Conservation (phyloP, 2,329 filamentous ascomycete genomes). For the Hypomyces perniciosus region DNA sequence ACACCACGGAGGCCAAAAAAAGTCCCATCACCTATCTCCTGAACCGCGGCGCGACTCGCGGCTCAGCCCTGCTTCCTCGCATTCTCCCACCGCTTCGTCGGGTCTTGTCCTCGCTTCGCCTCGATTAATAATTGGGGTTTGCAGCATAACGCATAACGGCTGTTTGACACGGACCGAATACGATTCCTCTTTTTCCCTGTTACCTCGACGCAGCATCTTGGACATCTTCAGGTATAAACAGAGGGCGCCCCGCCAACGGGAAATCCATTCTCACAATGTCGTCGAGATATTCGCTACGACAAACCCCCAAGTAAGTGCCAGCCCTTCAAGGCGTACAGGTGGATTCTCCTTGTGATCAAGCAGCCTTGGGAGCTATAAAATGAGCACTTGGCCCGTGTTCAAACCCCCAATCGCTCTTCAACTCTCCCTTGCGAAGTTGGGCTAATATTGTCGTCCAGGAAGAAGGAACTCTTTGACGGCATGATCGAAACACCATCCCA, state of each 20-base stretch:
- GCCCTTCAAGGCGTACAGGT: background rate
- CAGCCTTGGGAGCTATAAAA: background rate
- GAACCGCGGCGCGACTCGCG: constrained; percentile 5
- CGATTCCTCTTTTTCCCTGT: background rate
- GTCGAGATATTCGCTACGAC: constrained; percentile 25
- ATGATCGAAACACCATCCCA: constrained; percentile 51
- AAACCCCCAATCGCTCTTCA: too few species aligned
- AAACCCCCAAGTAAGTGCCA: constrained; percentile 24
- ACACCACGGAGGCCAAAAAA: constrained; percentile 13
- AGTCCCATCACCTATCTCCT: constrained; percentile 7
- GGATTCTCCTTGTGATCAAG: background rate
- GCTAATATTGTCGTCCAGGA: constrained; percentile 31
- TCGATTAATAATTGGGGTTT: constrained; percentile 1
- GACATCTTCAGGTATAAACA: background rate
- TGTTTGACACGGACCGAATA: background rate
- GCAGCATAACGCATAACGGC: background rate
- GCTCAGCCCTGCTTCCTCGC: background rate
- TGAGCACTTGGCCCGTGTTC: too few species aligned
- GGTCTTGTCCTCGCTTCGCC: background rate
- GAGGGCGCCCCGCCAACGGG: background rate
- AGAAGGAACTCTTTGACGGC: constrained; percentile 56
- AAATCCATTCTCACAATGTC: constrained; percentile 16
- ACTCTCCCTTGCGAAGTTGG: background rate
- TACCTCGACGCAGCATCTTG: background rate
- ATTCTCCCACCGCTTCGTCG: background rate